Base-by-base conservation (phyloP, 805 yeast genomes). In the Grigorovia yakushimaensis region DNA sequence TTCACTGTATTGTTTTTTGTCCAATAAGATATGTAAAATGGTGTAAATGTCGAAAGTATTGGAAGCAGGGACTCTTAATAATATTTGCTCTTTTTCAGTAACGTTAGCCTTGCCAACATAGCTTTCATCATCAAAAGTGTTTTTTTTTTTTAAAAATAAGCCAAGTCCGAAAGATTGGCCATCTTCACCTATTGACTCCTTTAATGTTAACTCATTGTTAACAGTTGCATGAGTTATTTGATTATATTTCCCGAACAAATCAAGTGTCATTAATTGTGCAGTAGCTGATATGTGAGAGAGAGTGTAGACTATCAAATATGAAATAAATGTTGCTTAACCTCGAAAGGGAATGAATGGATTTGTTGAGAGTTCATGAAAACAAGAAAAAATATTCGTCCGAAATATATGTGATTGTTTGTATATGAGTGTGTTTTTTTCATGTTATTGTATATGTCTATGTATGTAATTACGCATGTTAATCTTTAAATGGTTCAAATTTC, bases 401-500 rank as follows among this genome's bases (percentile, higher is more conserved):
- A n/a, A n/a, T 7, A 27, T 27, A 27, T 27, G 13, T 27, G 13
- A 27, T 2, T 27, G 33, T 7, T 3, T 10, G 10, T 27, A 27
- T 27, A 4, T 27, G 13, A 27, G 9, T 27, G 33, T 27, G n/a
- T n/a, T n/a, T n/a, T n/a, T n/a, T n/a, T n/a, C n/a, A n/a, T n/a
- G n/a, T n/a, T n/a, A n/a, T n/a, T n/a, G n/a, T n/a, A n/a, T n/a
- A n/a, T n/a, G n/a, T 15, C 9, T 27, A 27, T 2, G 33, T 27
- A 27, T 4, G 13, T 24, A 27, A 10, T 10, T 27, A 7, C 3
- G 13, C 13, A 2, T 5, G 2, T 15, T 18, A 35, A 18, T 27
- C 41, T 63, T 83, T 84, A 54, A 82, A 64, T 18, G 69, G 64
- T 13, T 62, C 60, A 13, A 52, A 51, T 27, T 48, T 49, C 45